phyloP scores from a whole-genome alignment of 805 yeast species.

The Teunomyces cretensis region DNA sequence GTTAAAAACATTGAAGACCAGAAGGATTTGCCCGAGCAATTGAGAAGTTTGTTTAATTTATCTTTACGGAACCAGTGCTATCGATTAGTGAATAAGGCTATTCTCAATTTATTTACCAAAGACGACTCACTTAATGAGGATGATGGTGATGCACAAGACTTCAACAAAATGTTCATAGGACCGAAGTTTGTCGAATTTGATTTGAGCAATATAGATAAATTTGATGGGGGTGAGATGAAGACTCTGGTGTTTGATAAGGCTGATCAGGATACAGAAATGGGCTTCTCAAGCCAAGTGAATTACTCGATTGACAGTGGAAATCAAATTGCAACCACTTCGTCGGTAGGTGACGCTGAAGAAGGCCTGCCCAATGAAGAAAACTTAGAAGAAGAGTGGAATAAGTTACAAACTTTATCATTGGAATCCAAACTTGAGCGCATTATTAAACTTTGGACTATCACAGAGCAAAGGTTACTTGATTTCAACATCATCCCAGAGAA shows the following conservation, averaged over 20 bases:
- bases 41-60: conserved; percentile 57
- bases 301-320: conserved; percentile 1
- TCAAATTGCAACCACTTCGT: neutral
- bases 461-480: conserved; percentile 52
- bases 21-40: conserved; percentile 51
- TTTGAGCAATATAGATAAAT: conserved; percentile 10
- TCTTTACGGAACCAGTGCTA: conserved; percentile 66
- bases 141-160: neutral
- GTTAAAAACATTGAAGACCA: conserved; percentile 31
- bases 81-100: conserved; percentile 65
- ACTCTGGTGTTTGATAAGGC: conserved; percentile 6
- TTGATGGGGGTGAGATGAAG: conserved; percentile 1
- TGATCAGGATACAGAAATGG: conserved; percentile 8
- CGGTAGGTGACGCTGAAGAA: conserved; percentile 9
- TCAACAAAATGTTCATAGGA: conserved; percentile 17
- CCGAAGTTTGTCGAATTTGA: conserved; percentile 22
- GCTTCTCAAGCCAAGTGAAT: neutral
- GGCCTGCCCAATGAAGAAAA: conserved; percentile 16
- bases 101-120: conserved; percentile 39
- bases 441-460: conserved; percentile 62
- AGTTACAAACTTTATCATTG: conserved; percentile 20
- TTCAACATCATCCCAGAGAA: conserved; percentile 27
- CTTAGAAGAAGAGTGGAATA: conserved; percentile 21
- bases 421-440: conserved; percentile 52
- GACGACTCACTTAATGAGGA: conserved; percentile 5